Base-by-base conservation (phyloP, 2,329 filamentous ascomycete genomes). In the Colletotrichum tamarilloi region DNA sequence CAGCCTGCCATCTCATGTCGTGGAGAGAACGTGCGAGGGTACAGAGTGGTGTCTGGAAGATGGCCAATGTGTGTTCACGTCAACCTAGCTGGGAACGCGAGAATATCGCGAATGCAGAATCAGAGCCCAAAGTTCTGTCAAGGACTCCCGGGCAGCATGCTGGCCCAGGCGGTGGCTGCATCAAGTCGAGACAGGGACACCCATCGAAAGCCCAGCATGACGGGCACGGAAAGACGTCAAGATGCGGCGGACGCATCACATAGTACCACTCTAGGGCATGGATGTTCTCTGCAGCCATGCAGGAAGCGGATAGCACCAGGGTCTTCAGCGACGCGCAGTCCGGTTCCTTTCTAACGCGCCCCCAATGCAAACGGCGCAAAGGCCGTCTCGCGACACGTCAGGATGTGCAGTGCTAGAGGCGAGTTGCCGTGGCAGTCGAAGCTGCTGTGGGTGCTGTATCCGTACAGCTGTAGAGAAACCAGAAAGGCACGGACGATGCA, bases 181-280 rank as follows among this genome's bases (percentile, higher is more conserved):
- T 66, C 67, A 66, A 38, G 26, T 38, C 53, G 46, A 38, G 49
- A 32, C 60, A 73, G 71, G 71, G 71, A 62, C 60, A 71, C 28
- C 71, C 67, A 66, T 73, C 26, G 32, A 26, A 49, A n/a, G 49
- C 26, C 28, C 46, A 42, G 56, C 67, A 62, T 65, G 70, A 62
- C 46, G 71, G 57, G 56, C 22, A 35, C 67, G 60, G 53, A 72
- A 32, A 28, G 19, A 62, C 35, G 52, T 62, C 24, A 26, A 66
- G 16, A 57, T 46, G 35, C 53, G 62, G 60, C 60, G 46, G 64
- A 46, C 30, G 62, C 60, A 66, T 53, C 42, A 28, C 42, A 53
- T 67, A 35, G 64, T 26, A 62, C 53, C 53, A 56, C 26, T 38
- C n/a, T 38, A 16, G 38, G 35, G 32, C 60, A 67, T 59, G 56